These are phyloP conservation scores for Fomitopsis schrenkii DNA, from an alignment of 1,284 basidiomycete species.

Conservation along the genomic window DNA sequence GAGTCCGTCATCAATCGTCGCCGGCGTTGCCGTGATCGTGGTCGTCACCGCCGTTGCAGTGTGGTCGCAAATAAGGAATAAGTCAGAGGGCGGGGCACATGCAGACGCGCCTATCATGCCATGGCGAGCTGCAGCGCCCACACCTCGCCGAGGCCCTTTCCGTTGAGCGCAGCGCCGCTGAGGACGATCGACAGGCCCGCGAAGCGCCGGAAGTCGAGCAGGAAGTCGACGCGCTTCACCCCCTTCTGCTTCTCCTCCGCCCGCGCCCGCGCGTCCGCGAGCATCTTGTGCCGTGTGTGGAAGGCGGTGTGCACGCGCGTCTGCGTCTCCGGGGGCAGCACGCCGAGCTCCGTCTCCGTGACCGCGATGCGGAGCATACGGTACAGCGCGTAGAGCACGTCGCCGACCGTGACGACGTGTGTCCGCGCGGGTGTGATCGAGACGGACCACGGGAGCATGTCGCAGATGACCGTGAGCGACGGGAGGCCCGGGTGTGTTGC, in stretches of 20 bases:
- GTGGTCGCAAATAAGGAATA: conserved; percentile 1
- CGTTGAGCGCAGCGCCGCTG: conserved; percentile 15
- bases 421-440: conserved; percentile 1
- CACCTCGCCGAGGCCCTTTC: conserved; percentile 17
- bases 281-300: conserved; percentile 12
- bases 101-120: conserved; percentile 6
- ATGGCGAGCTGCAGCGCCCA: conserved; percentile 18
- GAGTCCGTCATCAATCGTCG: conserved; percentile 1
- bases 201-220: conserved; percentile 16
- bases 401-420: conserved; percentile 9
- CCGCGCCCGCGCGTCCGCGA: conserved; percentile 9
- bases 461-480: conserved; percentile 9
- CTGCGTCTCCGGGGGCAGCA: conserved; percentile 7
- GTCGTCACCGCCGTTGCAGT: not conserved
- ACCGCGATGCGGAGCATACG: conserved; percentile 8
- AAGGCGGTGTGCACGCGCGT: conserved; percentile 15
- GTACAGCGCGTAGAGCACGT: conserved; percentile 13
- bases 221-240: conserved; percentile 24
- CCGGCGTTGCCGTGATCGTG: not conserved
- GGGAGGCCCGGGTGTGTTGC: conserved; percentile 9
- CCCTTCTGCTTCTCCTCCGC: conserved; percentile 16
- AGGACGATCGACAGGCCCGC: conserved; percentile 17
- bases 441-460: conserved; percentile 10
- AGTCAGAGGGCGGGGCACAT: not conserved
- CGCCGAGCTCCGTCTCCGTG: conserved; percentile 4